phyloP scores from a whole-genome alignment of 208 protist species.

The Wallacemonas sp. region DNA sequence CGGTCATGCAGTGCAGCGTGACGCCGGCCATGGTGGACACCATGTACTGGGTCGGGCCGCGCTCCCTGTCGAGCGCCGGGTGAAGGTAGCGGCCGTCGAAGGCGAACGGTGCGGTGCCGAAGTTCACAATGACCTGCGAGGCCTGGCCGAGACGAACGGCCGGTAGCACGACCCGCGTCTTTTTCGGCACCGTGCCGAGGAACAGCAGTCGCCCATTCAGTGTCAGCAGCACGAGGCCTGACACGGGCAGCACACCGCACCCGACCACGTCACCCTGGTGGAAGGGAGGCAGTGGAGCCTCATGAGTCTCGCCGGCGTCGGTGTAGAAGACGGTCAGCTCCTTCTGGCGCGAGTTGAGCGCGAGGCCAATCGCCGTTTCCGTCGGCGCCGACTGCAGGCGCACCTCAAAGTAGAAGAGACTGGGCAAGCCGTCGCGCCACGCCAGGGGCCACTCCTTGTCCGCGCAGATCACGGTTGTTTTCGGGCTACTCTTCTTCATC shows the following conservation, averaged over 20 bases:
- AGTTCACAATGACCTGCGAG: slow-evolving; percentile 79
- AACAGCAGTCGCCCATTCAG: slow-evolving; percentile 85
- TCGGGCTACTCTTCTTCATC: slow-evolving; percentile 63
- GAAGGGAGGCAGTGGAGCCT: slow-evolving; percentile 56
- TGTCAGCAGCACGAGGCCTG: slow-evolving; percentile 80
- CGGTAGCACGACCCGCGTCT: slow-evolving; percentile 57
- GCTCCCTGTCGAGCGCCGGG: slow-evolving; percentile 42
- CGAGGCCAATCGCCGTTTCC: slow-evolving; percentile 4
- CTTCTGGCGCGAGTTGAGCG: slow-evolving; percentile 22
- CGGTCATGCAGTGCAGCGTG: slow-evolving; percentile 75
- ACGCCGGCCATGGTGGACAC: slow-evolving; percentile 75
- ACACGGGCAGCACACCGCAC: slow-evolving; percentile 77
- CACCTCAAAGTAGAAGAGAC: slow-evolving; percentile 89
- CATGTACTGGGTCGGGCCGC: slow-evolving; percentile 75
- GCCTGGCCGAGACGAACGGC: slow-evolving; percentile 65
- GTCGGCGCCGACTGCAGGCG: slow-evolving; percentile 43
- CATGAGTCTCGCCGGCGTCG: slow-evolving; percentile 59
- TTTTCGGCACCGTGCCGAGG: slow-evolving; percentile 43
- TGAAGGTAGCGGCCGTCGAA: slow-evolving; percentile 87
- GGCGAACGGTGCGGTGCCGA: slow-evolving; percentile 69
- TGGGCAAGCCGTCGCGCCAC: slow-evolving; percentile 74
- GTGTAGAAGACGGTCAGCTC: slow-evolving; percentile 69
- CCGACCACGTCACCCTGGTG: slow-evolving; percentile 76
- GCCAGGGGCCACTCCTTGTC: slow-evolving; percentile 83
- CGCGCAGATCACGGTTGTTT: slow-evolving; percentile 65